A percentile compares a stretch with the other conserved stretches of the same genome.
Conservation (phyloP, 495 filamentous ascomycete species). For the Talaromyces liani region DNA sequence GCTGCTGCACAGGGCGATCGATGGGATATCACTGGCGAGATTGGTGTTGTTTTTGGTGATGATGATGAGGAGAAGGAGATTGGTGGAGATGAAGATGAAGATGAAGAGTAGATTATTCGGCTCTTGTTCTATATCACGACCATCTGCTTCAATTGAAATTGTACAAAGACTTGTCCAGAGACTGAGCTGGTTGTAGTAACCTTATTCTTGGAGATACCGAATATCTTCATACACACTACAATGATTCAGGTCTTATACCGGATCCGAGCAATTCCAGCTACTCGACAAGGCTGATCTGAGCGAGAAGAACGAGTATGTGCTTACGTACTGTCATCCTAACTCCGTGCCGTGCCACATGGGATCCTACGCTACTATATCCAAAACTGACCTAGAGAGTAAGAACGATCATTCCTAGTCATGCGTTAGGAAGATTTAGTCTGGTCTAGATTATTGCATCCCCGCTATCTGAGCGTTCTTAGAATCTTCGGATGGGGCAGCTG, state of each 20-base stretch:
- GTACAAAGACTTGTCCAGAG: background rate
- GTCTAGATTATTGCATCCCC: background rate
- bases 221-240: background rate
- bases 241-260: background rate
- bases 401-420: background rate
- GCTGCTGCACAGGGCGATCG: constrained; percentile 73
- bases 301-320: background rate
- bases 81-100: background rate
- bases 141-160: background rate
- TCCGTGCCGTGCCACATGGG: background rate
- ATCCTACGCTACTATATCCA: background rate
- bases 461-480: background rate
- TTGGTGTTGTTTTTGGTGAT: constrained; percentile 36
- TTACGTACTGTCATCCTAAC: background rate
- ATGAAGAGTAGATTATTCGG: background rate
- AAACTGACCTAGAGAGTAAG: background rate
- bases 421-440: background rate
- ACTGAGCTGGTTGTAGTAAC: background rate
- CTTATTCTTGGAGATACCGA: background rate
- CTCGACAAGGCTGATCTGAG: background rate
- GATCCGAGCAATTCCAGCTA: background rate
- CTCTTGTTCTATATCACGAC: background rate
- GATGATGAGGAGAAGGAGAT: constrained; percentile 30
- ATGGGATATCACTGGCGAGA: constrained; percentile 78
- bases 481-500: background rate